Percentiles rank a stretch among this genome's conserved stretches.
phyloP scores from a whole-genome alignment of 176 grass and related monocot species.

The Zoysia japonica region DNA sequence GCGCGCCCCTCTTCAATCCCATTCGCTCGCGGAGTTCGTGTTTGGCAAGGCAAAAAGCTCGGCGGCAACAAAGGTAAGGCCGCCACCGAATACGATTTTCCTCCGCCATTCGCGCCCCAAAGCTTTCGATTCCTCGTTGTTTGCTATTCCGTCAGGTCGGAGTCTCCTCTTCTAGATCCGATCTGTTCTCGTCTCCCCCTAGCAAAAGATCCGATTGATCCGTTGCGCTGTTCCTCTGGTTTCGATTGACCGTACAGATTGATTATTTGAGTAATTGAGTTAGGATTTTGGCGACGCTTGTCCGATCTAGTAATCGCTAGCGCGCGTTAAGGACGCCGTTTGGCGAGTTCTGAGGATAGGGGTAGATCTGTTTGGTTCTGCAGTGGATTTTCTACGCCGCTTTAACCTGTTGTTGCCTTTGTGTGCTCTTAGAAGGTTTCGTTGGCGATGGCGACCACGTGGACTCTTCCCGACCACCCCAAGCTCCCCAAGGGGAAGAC shows the following conservation, averaged over 20 bases:
- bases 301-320: conserved; percentile 15
- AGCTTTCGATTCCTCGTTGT: background rate
- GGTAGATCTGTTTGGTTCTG: conserved; percentile 26
- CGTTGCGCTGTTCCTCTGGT: background rate
- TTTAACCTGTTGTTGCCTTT: conserved; percentile 3
- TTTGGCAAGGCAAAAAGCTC: conserved; percentile 32
- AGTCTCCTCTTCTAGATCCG: background rate
- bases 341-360: background rate
- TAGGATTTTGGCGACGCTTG: background rate
- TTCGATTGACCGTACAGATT: background rate
- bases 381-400: conserved; percentile 2
- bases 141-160: background rate
- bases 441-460: conserved; percentile 60
- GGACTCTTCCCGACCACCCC: conserved; percentile 72
- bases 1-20: background rate
- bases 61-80: conserved; percentile 24
- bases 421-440: conserved; percentile 13
- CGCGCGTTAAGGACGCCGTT: background rate
- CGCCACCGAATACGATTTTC: background rate
- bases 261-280: background rate
- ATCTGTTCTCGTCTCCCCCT: background rate
- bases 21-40: background rate
- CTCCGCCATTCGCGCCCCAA: background rate
- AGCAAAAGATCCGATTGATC: conserved; percentile 5
- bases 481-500: conserved; percentile 86